These are phyloP conservation scores for Fusarium scirpi DNA, from an alignment of 2,329 filamentous ascomycete genomes.

Conservation along the genomic window DNA sequence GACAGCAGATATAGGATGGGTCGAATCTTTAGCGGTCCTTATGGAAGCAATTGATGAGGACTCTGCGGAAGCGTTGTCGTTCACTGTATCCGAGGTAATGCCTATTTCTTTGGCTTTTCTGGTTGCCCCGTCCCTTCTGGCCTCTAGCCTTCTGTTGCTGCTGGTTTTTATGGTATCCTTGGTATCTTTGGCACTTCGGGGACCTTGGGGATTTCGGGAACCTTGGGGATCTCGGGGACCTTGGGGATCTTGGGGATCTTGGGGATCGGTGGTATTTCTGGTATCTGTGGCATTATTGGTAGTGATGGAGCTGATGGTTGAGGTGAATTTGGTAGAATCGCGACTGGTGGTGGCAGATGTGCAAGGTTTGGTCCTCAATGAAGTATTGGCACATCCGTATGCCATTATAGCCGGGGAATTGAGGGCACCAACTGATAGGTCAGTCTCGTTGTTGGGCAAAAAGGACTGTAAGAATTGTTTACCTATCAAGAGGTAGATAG, in stretches of 20 bases:
- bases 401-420: not conserved
- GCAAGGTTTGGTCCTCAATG: not conserved
- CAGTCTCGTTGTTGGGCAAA: not conserved
- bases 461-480: fast-evolving
- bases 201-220: not conserved
- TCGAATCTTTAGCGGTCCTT: not conserved
- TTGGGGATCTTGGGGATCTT: not conserved
- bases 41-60: not conserved
- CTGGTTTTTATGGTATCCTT: not conserved
- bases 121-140: not conserved
- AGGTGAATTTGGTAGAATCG: not conserved
- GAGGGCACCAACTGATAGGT: not conserved
- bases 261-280: not conserved
- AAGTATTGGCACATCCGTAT: not conserved
- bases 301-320: not conserved
- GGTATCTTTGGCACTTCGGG: not conserved
- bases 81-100: not conserved
- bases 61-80: not conserved
- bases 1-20: not conserved
- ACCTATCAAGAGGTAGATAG: not conserved
- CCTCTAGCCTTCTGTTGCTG: no score
- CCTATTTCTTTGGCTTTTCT: not conserved
- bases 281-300: not conserved
- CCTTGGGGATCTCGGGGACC: no score
- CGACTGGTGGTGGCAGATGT: not conserved